Evolutionary conservation across 2,329 filamentous ascomycete species (phyloP).

Genomic region (Apiospora pterosperma): DNA sequence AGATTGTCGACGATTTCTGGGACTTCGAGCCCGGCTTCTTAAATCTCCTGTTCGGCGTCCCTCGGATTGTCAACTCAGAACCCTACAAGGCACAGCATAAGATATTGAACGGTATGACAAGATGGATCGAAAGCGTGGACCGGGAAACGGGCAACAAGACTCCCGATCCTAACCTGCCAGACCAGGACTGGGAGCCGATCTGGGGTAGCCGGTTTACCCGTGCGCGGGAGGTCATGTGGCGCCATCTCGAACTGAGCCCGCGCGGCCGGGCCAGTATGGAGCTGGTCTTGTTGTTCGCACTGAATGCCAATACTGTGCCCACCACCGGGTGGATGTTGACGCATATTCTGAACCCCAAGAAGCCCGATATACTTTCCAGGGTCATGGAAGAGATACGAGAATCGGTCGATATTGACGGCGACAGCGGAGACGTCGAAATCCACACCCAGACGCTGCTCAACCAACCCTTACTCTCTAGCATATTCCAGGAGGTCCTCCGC

Average conservation of each 20-base stretch:
- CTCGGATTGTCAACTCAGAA: not conserved
- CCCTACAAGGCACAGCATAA: not conserved
- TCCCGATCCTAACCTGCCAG: not conserved
- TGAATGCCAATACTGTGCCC: not conserved
- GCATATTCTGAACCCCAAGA: not conserved
- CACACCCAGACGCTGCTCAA: not conserved
- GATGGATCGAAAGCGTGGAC: not conserved
- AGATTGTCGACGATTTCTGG: not conserved
- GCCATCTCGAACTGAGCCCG: not conserved
- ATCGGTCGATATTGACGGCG: not conserved
- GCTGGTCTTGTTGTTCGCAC: not conserved
- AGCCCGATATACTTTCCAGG: not conserved
- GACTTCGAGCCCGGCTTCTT: not conserved
- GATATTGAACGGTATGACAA: not conserved
- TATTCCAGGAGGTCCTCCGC: not conserved
- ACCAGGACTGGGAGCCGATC: not conserved
- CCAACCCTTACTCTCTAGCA: not conserved
- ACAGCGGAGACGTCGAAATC: not conserved
- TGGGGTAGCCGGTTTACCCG: not conserved
- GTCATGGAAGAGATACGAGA: not conserved
- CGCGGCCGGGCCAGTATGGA: not conserved
- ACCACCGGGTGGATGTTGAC: not conserved
- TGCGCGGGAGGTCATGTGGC: not conserved
- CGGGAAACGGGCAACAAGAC: not conserved
- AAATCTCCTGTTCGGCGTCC: not conserved